phyloP scores from a whole-genome alignment of 331 rosid species.

The Rosa hybrid region DNA sequence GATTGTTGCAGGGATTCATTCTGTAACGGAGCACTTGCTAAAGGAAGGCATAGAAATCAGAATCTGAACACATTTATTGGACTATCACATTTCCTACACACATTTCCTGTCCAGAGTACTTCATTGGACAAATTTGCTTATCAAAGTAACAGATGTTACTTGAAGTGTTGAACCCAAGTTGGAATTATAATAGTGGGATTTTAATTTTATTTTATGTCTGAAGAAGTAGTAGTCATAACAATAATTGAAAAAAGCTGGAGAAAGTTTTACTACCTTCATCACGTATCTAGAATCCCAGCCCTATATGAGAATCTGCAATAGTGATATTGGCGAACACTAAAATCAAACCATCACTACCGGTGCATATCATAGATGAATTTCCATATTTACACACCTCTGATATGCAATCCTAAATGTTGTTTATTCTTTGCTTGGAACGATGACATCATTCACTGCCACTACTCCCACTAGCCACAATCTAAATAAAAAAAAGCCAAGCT shows the following conservation, averaged over 20 bases:
- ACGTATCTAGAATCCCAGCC: slow-evolving; percentile 83
- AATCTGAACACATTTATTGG: slow-evolving; percentile 27
- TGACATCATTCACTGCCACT: background rate
- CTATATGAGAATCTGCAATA: slow-evolving; percentile 86
- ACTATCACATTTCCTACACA: slow-evolving; percentile 66
- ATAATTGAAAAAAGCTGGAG: slow-evolving; percentile 10
- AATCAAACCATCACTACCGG: slow-evolving; percentile 54
- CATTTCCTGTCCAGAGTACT: background rate
- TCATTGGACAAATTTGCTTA: background rate
- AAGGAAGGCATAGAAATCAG: slow-evolving; percentile 75
- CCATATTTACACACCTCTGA: background rate
- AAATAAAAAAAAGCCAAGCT: no score
- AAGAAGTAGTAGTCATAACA: background rate
- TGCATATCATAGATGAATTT: background rate
- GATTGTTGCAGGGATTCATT: slow-evolving; percentile 39
- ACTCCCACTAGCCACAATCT: background rate
- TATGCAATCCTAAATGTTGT: background rate
- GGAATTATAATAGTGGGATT: background rate
- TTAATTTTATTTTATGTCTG: background rate
- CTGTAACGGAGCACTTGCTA: slow-evolving; percentile 45
- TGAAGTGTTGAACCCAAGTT: background rate
- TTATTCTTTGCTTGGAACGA: background rate
- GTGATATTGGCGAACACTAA: slow-evolving; percentile 79
- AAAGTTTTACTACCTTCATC: slow-evolving; percentile 76
- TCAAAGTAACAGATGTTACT: background rate